Evolutionary conservation across 2,329 filamentous ascomycete species (phyloP), one percentile per base, ranked within the genome.

Genomic region (Huntiella savannae): DNA sequence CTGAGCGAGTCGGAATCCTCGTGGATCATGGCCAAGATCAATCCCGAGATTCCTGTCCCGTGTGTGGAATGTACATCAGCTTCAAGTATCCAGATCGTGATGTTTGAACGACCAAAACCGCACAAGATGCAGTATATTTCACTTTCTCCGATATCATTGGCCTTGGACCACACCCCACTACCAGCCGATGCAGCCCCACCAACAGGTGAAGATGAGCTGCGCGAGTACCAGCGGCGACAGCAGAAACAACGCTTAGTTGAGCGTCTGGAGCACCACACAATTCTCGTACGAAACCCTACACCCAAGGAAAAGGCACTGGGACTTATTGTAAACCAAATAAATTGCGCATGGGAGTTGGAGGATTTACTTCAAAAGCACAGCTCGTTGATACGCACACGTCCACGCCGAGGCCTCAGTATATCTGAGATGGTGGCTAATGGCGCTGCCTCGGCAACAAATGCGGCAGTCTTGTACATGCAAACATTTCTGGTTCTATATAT

Each of bases 81-180:
- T 4, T 69, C 81, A 15, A 84, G 78, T 40, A 75, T 93, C 40
- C 91, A 98, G 58, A 73, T 95, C 39, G 82, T 96, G 49, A 69
- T 92, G 48, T 98, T 92, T 61, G 78, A 94, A 55, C 72, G 87
- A 40, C 91, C 91, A 1, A 73, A 81, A 48, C 88, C 91, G 0
- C 77, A 72, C 32, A 75, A 78, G 47, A 96, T 98, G 91, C 88
- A 98, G 61, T 98, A 96, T 60, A 80, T 96, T 54, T 98, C 91
- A 1, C 67, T 95, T 15, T 74, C 77, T 22, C 88, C 91, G 0
- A 96, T 98, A 44, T 79, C 86, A 1, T 69, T 98, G 37, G 86
- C 86, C 0, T 66, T 98, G 11, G 82, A 73, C 2, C 82, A 88
- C 57, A 85, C 88, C 54, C 48, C 65, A 57, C 53, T 54, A 46